Conservation (phyloP, 495 filamentous ascomycete species). For the Penicillium cataractarum region DNA sequence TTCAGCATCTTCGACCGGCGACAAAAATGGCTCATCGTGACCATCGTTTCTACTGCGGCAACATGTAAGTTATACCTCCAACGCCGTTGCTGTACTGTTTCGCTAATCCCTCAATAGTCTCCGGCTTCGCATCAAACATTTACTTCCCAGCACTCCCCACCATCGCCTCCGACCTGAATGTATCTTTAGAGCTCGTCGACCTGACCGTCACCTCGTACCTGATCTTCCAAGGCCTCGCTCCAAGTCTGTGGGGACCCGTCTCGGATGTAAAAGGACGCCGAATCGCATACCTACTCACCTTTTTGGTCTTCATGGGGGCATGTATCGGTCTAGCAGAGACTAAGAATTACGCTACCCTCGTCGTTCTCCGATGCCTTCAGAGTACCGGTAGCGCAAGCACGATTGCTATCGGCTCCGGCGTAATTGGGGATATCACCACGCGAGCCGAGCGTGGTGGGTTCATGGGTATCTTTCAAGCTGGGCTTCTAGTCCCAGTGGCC, state of each 20-base stretch:
- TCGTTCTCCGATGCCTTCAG: slow-evolving; percentile 54
- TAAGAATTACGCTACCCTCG: slow-evolving; percentile 48
- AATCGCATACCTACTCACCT: slow-evolving; percentile 47
- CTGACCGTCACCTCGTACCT: slow-evolving; percentile 58
- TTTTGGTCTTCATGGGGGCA: slow-evolving; percentile 51
- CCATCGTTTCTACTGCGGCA: neutral
- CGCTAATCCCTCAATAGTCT: slow-evolving; percentile 37
- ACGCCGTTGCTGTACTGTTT: no score
- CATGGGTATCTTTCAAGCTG: slow-evolving; percentile 58
- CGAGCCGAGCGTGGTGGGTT: slow-evolving; percentile 56
- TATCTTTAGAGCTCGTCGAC: slow-evolving; percentile 49
- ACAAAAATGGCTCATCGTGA: neutral
- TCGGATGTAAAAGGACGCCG: slow-evolving; percentile 55
- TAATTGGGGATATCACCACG: slow-evolving; percentile 60
- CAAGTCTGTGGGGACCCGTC: slow-evolving; percentile 54
- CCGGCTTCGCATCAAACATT: slow-evolving; percentile 57
- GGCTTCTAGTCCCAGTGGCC: slow-evolving; percentile 49
- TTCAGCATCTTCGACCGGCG: slow-evolving; percentile 15
- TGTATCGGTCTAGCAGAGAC: slow-evolving; percentile 52
- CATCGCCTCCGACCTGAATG: slow-evolving; percentile 45
- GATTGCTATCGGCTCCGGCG: slow-evolving; percentile 58
- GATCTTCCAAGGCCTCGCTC: slow-evolving; percentile 55
- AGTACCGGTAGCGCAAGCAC: slow-evolving; percentile 56
- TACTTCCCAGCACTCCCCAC: slow-evolving; percentile 56
- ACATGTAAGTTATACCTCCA: neutral